Percentiles rank a stretch among this genome's conserved stretches.
These are phyloP conservation scores for Xylariales sp. DNA, from an alignment of 2,329 filamentous ascomycete genomes.

Conservation along the genomic window DNA sequence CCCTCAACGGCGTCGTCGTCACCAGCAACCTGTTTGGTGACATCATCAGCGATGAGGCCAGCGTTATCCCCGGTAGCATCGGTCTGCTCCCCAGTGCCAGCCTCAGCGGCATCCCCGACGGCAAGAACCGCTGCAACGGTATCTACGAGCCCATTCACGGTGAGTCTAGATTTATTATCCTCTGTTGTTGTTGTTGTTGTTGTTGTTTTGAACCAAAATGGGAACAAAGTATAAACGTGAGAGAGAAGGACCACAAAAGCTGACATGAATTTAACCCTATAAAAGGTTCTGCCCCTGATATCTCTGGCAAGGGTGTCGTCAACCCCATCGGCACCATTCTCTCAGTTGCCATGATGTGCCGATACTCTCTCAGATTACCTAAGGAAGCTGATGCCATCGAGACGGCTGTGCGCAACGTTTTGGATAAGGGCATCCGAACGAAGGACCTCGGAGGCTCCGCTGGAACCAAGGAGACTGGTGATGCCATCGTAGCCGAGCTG, in stretches of 20 bases:
- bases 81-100: conserved; percentile 86
- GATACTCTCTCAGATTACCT: conserved; percentile 81
- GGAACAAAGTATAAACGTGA: too few species aligned
- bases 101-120: conserved; percentile 80
- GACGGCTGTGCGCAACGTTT: conserved; percentile 71
- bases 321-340: conserved; percentile 91
- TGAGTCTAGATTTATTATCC: conserved; percentile 30
- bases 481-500: conserved; percentile 74
- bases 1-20: conserved; percentile 85
- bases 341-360: conserved; percentile 91
- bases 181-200: too few species aligned
- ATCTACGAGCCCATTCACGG: conserved; percentile 98
- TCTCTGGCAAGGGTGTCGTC: conserved; percentile 85
- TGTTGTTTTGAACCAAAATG: too few species aligned
- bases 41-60: conserved; percentile 93
- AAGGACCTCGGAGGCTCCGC: conserved; percentile 78
- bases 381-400: conserved; percentile 76
- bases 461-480: conserved; percentile 70
- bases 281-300: conserved; percentile 82
- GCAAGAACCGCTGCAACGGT: conserved; percentile 79
- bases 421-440: conserved; percentile 75
- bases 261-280: not conserved
- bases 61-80: conserved; percentile 86
- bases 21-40: conserved; percentile 95
- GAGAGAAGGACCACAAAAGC: too few species aligned